These are phyloP conservation scores for Macrolepiota albuminosa DNA, from an alignment of 768 basidiomycete species.

Conservation along the genomic window DNA sequence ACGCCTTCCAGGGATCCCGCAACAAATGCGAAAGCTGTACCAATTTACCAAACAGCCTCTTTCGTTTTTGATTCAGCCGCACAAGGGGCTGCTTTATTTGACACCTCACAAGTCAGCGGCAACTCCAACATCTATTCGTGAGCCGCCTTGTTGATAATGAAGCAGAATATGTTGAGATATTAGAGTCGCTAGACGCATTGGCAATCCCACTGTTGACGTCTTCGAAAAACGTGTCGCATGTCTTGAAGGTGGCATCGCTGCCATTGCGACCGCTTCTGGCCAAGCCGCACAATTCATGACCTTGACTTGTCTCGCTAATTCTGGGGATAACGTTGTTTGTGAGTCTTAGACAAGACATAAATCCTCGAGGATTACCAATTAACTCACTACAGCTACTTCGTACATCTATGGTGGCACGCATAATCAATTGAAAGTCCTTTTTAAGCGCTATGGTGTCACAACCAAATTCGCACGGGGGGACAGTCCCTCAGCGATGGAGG, in stretches of 20 bases:
- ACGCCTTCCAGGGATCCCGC: conserved; percentile 41
- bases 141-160: neutral
- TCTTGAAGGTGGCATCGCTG: conserved; percentile 59
- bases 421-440: conserved; percentile 50
- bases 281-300: conserved; percentile 63
- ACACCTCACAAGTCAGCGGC: conserved; percentile 2
- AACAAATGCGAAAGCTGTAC: conserved; percentile 57
- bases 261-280: conserved; percentile 54
- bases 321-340: conserved; percentile 64
- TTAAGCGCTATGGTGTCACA: conserved; percentile 38
- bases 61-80: conserved; percentile 50
- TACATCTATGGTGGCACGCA: conserved; percentile 37
- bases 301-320: conserved; percentile 42
- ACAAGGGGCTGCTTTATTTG: conserved; percentile 28
- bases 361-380: neutral
- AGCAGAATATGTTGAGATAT: neutral
- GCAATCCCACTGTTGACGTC: conserved; percentile 33
- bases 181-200: conserved; percentile 3
- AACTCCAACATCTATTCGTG: conserved; percentile 6
- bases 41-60: conserved; percentile 55
- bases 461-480: conserved; percentile 49
- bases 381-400: conserved; percentile 1
- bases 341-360: conserved; percentile 29
- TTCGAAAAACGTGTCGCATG: conserved; percentile 64
- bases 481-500: conserved; percentile 40